Evolutionary conservation across 2,329 filamentous ascomycete genomes (phyloP), one percentile per base, ranked within the genome.

Genomic region (Colletotrichum theobromicola): DNA sequence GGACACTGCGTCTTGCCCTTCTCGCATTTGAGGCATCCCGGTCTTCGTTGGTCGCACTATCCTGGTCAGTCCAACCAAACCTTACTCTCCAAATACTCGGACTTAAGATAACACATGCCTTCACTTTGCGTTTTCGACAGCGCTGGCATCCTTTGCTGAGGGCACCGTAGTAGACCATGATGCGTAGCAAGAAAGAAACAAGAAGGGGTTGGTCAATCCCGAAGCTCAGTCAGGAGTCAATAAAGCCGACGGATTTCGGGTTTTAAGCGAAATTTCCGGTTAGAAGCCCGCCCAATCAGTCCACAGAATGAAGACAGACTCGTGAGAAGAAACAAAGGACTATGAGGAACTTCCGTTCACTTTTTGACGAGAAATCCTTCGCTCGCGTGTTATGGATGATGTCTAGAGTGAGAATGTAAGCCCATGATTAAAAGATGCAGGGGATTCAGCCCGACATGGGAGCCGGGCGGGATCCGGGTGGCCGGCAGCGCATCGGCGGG

Each of bases 121-220:
- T 79, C 64, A 81, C 68, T 55, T 80, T 81, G 12, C 78, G 79
- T 61, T 76, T 72, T 24, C 79, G 80, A 68, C 79, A 80, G 26
- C 77, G 77, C 62, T 81, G 74, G 53, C 80, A 80, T 34, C 80
- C 79, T 75, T 78, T 78, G 62, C 78, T 79, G 30, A 78, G 58
- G 8, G 30, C 65, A 13, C 78, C 78, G 64, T 78, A 75, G 32
- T 78, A 80, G 24, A 73, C 78, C 78, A 80, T 80, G 2, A 32
- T 46, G 58, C 32, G 32, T 16, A 9, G 16, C 7, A 26, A 30
- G 55, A n/a, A 50, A n/a, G n/a, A 21, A 21, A 50, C 42, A 50
- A 50, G 42, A 50, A 13, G 42, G n/a, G 42, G 24, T 50, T 50
- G 57, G n/a, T 21, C 57, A 60, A 32, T 34, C 30, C 26, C 28